Evolutionary conservation across 495 filamentous ascomycete genomes (phyloP), one percentile per base, ranked within the genome.

Genomic region (Hypomontagnella submonticulosa): DNA sequence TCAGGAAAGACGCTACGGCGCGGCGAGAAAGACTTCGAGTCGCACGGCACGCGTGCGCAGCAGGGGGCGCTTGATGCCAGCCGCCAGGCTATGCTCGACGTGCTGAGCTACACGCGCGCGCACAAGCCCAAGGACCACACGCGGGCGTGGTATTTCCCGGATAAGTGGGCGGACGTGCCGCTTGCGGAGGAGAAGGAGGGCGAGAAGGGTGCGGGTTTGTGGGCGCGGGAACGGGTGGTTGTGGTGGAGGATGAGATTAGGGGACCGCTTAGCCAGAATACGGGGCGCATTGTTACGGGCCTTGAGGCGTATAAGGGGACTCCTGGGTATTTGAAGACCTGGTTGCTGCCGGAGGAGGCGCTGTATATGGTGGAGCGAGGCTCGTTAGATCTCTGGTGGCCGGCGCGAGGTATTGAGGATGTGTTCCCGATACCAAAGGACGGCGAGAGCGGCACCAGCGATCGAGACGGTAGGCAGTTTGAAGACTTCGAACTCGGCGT

Each of bases 21-120:
- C 38, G 95, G 95, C 47, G 91, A 95, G 72, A 99, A 99, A 75
- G 95, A 99, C 80, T 99, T 97, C 75, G 95, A 97, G 76, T 86
- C 90, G 11, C 91, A 98, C 75, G 91, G 89, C 57, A 98, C 95
- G 11, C 79, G 85, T 43, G 85, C 89, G 54, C 95, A 99, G 76
- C 85, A 87, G 63, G 77, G 83, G 50, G 83, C 88, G 19, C 89
- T 99, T 46, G 86, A 87, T 62, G 86, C 89, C 18, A 94, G 91
- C 23, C 87, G 94, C n/a, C 79, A 83, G 55, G 95, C 93, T 0
- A 97, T 99, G 93, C 88, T 94, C 75, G 87, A 92, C 68, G 93
- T 92, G 4, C 84, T 99, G 63, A 82, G 85, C 43, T 87, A 88
- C 56, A 87, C 87, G 3, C 84, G 93, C 30, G 71, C 88, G 4